phyloP scores from a whole-genome alignment of 306 rosid species.

The Medicago truncatula region DNA sequence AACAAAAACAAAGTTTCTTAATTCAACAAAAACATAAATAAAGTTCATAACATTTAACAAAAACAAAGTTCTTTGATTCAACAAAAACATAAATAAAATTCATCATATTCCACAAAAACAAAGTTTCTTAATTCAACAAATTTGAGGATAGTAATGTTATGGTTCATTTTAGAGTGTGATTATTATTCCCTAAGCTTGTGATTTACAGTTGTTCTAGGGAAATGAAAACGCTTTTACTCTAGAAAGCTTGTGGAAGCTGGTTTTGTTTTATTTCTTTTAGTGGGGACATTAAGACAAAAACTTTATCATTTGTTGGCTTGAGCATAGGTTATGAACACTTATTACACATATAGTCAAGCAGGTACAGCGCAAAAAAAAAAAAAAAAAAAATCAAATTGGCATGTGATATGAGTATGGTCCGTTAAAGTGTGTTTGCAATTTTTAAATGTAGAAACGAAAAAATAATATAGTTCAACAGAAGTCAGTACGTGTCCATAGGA shows the following conservation, averaged over 20 bases:
- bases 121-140: no score
- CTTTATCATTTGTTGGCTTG: conserved; percentile 34
- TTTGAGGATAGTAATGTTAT: no score
- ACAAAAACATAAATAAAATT: no score
- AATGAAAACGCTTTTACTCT: conserved; percentile 18
- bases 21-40: no score
- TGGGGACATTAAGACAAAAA: conserved; percentile 32
- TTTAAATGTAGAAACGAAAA: not conserved
- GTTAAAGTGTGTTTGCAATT: not conserved
- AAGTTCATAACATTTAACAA: no score
- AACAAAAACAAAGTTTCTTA: no score
- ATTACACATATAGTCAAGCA: not conserved
- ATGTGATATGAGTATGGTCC: conserved; percentile 7
- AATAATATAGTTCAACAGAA: not conserved
- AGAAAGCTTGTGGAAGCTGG: conserved; percentile 21
- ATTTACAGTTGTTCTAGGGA: conserved; percentile 27
- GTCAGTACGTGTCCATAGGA: not conserved
- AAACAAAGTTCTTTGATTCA: no score
- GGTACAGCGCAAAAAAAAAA: not conserved
- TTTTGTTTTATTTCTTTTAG: conserved; percentile 47
- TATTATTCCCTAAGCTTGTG: conserved; percentile 28
- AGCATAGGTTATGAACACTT: conserved; percentile 9
- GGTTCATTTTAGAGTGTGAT: conserved; percentile 13
- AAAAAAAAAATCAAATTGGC: conserved; percentile 13
- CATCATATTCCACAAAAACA: no score